Evolutionary conservation across 2,329 filamentous ascomycete genomes (phyloP).

Genomic region (Alternaria ventricosa): DNA sequence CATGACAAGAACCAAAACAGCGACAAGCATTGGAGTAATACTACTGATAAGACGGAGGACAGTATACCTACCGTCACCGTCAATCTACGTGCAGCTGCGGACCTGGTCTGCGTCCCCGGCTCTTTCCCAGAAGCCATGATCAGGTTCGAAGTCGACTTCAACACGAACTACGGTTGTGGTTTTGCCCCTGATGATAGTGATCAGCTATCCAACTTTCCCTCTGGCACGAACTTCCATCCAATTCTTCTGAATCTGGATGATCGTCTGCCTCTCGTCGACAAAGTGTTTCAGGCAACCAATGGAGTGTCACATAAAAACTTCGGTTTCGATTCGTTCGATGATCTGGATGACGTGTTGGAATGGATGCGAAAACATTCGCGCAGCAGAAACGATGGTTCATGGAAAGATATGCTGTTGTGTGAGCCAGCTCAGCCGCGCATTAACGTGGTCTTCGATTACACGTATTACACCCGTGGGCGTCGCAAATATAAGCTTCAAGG

Average conservation of each 20-base stretch:
- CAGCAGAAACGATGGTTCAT: not conserved
- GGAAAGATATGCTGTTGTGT: not conserved
- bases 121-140: not conserved
- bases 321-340: not conserved
- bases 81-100: not conserved
- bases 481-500: not conserved
- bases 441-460: not conserved
- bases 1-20: not conserved
- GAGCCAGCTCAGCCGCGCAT: not conserved
- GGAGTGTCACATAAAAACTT: not conserved
- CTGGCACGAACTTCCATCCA: not conserved
- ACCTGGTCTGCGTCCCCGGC: not conserved
- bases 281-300: accelerated
- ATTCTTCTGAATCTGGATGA: not conserved
- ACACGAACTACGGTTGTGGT: not conserved
- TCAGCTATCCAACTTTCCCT: not conserved
- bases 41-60: not conserved
- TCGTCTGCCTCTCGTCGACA: not conserved
- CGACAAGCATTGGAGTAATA: not conserved
- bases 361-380: not conserved
- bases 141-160: not conserved
- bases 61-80: not conserved
- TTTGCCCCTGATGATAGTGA: not conserved
- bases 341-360: not conserved
- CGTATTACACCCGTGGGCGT: not conserved